Conservation (phyloP, 2,329 filamentous ascomycete genomes). For the Elsinoe necatrix region DNA sequence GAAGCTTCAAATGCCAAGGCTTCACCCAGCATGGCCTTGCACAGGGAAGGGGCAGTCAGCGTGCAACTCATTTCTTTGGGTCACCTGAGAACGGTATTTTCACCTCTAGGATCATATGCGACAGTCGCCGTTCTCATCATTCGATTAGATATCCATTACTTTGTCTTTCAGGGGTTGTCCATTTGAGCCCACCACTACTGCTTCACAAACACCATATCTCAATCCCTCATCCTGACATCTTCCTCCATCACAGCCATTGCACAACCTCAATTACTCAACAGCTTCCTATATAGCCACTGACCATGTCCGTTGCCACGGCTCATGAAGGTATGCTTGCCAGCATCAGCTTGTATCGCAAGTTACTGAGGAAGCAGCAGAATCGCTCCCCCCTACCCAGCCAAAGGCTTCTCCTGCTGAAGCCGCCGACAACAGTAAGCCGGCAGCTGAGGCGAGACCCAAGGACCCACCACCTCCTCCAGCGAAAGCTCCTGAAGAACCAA, state of each 20-base stretch:
- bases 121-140: neutral
- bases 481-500: neutral
- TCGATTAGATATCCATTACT: neutral
- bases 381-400: neutral
- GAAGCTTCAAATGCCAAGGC: neutral
- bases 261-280: too few species aligned
- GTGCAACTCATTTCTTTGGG: neutral
- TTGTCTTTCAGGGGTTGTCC: neutral
- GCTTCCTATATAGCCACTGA: neutral
- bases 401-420: neutral
- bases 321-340: neutral
- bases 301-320: neutral
- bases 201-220: neutral
- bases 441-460: neutral
- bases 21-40: neutral
- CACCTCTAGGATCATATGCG: neutral
- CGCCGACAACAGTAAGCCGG: neutral
- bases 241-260: neutral
- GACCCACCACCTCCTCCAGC: constrained; percentile 6
- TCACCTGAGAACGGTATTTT: neutral
- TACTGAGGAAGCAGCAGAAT: neutral
- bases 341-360: neutral
- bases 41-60: neutral
- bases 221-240: too few species aligned
- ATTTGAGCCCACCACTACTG: neutral